phyloP scores from a whole-genome alignment of 2,329 filamentous ascomycete species.

The Pseudogymnoascus sp. region DNA sequence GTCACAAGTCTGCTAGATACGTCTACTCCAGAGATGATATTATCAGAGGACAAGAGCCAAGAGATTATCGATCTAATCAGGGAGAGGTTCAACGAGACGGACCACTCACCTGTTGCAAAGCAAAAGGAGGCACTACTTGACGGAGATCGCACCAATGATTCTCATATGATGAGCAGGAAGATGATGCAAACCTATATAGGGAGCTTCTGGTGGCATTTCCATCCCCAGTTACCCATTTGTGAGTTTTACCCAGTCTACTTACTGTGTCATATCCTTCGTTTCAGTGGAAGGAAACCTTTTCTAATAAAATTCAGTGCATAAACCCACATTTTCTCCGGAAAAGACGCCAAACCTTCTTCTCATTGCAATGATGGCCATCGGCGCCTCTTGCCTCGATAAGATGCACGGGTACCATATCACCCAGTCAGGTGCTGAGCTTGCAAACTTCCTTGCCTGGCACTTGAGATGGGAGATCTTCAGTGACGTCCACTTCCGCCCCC shows the following conservation, averaged over 20 bases:
- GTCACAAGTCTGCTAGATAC: conserved; percentile 80
- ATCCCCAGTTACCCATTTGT: conserved; percentile 81
- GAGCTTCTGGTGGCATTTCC: conserved; percentile 93
- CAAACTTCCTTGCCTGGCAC: conserved; percentile 87
- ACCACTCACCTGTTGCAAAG: conserved; percentile 64
- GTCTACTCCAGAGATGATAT: conserved; percentile 66
- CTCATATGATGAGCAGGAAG: conserved; percentile 68
- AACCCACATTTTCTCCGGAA: conserved; percentile 85
- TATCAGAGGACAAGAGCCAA: conserved; percentile 82
- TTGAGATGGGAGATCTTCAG: conserved; percentile 95
- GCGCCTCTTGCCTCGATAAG: conserved; percentile 82
- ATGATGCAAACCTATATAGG: conserved; percentile 96
- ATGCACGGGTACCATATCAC: conserved; percentile 67
- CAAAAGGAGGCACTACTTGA: conserved; percentile 71
- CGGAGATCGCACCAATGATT: conserved; percentile 62
- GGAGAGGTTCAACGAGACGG: conserved; percentile 72
- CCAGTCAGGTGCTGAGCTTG: conserved; percentile 70
- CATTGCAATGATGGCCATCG: conserved; percentile 85
- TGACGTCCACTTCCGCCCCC: conserved; percentile 80
- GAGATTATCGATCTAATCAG: conserved; percentile 77
- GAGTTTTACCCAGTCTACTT: conserved; percentile 12
- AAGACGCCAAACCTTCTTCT: conserved; percentile 78
- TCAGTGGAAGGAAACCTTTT: not conserved
- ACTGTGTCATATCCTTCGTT: not conserved
- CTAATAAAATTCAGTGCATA: conserved; percentile 51